Percentiles rank a stretch among this genome's conserved stretches.
phyloP scores from a whole-genome alignment of 495 filamentous ascomycete genomes.

The Emericellopsis terricola region DNA sequence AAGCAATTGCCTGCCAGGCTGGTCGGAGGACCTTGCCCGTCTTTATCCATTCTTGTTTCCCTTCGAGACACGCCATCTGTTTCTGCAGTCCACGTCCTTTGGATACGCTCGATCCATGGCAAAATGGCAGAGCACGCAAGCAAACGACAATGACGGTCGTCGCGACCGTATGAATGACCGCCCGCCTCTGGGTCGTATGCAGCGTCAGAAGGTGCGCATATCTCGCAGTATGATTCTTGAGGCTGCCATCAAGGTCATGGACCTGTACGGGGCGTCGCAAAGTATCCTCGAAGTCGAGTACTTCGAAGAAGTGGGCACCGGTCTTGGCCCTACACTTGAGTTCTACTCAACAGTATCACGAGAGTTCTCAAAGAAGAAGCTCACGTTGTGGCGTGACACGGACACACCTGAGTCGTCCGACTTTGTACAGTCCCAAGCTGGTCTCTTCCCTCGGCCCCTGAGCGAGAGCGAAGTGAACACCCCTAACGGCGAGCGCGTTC shows the following conservation, averaged over 20 bases:
- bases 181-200: slow-evolving; percentile 80
- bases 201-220: slow-evolving; percentile 95
- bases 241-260: slow-evolving; percentile 98
- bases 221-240: slow-evolving; percentile 84
- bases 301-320: slow-evolving; percentile 96
- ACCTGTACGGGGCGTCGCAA: slow-evolving; percentile 87
- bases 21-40: slow-evolving; percentile 94
- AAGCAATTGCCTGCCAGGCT: slow-evolving; percentile 87
- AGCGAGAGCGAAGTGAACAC: slow-evolving; percentile 55
- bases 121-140: slow-evolving; percentile 87
- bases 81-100: slow-evolving; percentile 94
- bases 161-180: slow-evolving; percentile 77
- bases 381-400: slow-evolving; percentile 89
- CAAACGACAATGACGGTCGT: slow-evolving; percentile 54
- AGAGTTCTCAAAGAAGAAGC: slow-evolving; percentile 91
- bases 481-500: slow-evolving; percentile 63
- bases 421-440: slow-evolving; percentile 70
- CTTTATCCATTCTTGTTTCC: slow-evolving; percentile 98
- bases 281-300: slow-evolving; percentile 97
- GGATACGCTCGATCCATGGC: slow-evolving; percentile 96
- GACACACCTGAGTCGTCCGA: slow-evolving; percentile 61
- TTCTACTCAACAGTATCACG: slow-evolving; percentile 98
- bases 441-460: slow-evolving; percentile 87
- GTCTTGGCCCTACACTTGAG: slow-evolving; percentile 88
- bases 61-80: slow-evolving; percentile 93